Evolutionary conservation across 2,329 filamentous ascomycete species (phyloP), one percentile per base, ranked within the genome.

Genomic region (Colletotrichum truncatum): DNA sequence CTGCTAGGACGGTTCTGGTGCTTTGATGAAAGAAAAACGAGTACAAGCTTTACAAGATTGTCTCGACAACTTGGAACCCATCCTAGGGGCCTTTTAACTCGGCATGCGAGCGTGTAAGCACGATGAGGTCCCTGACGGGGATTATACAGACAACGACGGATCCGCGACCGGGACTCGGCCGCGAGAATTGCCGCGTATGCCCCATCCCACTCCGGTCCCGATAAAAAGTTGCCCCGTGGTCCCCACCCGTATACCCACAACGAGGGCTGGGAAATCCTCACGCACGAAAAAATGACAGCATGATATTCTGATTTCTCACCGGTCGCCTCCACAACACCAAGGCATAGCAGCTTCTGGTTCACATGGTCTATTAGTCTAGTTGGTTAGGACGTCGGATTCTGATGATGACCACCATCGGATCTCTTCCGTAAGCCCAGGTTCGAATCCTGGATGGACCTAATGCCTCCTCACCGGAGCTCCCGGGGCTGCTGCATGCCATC

Each of bases 341-440:
- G 46, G 38, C 21, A 7, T 2, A 6, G 1, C 14, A 41, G 1
- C 16, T 11, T 8, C 12, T n/a, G 36, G 11, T n/a, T 45, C 4
- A 2, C 6, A 21, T 8, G 57, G 62, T 65, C 62, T 65, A 62
- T 65, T 65, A 65, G 62, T 65, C 62, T 64, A 64, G 61, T 64
- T 64, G 61, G 61, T 64, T 64, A 64, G 61, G 61, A 64, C 61
- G 61, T 62, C 62, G 62, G 62, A 65, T 65, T 65, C 62, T 65
- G 62, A 65, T 43, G n/a, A 53, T 48, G 7, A 36, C 6, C 9
- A n/a, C 21, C 14, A 12, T 48, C 4, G 14, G 21, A 28, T 25
- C 18, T 34, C 41, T 62, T 65, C 62, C 62, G 62, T 65, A 65
- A 28, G 56, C 62, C 62, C 62, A 65, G 56, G 62, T 65, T 65